Evolutionary conservation across 805 yeast genomes (phyloP).

Genomic region (Scheffersomyces coipomensis): DNA sequence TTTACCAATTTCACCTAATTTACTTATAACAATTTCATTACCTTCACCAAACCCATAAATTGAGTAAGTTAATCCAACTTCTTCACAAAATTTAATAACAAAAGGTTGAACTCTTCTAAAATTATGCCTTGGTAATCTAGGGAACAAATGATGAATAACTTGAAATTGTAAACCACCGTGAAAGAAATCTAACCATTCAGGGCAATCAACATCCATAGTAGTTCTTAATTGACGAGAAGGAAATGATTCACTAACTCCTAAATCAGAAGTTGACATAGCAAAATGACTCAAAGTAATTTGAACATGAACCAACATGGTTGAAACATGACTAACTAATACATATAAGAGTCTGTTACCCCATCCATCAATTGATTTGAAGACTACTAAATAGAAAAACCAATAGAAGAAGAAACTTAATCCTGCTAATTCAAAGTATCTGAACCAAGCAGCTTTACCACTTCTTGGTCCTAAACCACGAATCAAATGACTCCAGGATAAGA

Average conservation of each 20-base stretch:
- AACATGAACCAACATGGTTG: slow-evolving; percentile 91
- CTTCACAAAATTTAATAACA: slow-evolving; percentile 72
- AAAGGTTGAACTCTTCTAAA: slow-evolving; percentile 70
- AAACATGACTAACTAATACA: slow-evolving; percentile 70
- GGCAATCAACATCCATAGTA: slow-evolving; percentile 94
- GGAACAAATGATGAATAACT: slow-evolving; percentile 86
- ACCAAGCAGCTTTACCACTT: slow-evolving; percentile 82
- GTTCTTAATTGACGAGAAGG: slow-evolving; percentile 80
- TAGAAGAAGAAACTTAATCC: slow-evolving; percentile 71
- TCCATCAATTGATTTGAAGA: slow-evolving; percentile 51
- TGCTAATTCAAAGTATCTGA: slow-evolving; percentile 70
- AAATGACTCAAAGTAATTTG: slow-evolving; percentile 88
- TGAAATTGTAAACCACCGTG: slow-evolving; percentile 95
- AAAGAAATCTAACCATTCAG: slow-evolving; percentile 85
- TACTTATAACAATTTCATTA: slow-evolving; percentile 65
- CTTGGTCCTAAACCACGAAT: slow-evolving; percentile 76
- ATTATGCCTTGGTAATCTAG: slow-evolving; percentile 86
- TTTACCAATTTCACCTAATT: slow-evolving; percentile 70
- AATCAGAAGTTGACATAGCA: slow-evolving; percentile 89
- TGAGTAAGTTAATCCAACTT: slow-evolving; percentile 74
- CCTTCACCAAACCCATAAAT: slow-evolving; percentile 85
- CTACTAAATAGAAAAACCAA: slow-evolving; percentile 77
- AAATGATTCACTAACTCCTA: slow-evolving; percentile 78
- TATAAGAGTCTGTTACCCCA: slow-evolving; percentile 54
- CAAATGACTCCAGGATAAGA: slow-evolving; percentile 77